Percentiles rank a stretch among this genome's conserved stretches.
Evolutionary conservation across 768 basidiomycete genomes (phyloP).

Genomic region (Suillus subluteus): DNA sequence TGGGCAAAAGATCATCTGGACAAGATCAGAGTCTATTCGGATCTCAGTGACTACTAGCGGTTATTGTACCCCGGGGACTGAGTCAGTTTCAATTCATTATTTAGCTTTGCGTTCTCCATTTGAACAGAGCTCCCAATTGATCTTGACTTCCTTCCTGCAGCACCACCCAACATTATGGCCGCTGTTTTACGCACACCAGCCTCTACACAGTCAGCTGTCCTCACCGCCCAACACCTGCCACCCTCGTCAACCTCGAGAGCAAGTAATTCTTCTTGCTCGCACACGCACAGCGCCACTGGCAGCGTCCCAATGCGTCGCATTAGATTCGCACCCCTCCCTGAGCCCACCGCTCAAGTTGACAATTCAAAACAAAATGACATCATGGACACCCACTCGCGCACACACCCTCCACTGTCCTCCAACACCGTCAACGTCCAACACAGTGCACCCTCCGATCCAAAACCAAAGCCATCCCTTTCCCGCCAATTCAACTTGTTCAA

Average conservation of each 20-base stretch:
- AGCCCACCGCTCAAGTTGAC: background rate
- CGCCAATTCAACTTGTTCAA: conserved; percentile 5
- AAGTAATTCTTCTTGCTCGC: background rate
- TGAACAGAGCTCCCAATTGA: background rate
- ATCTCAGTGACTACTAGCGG: background rate
- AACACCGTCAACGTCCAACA: background rate
- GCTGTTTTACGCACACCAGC: background rate
- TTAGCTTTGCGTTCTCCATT: background rate
- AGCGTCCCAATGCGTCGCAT: background rate
- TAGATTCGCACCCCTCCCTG: conserved; percentile 3
- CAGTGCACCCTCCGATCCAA: background rate
- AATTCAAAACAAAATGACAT: background rate
- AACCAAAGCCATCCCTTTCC: background rate
- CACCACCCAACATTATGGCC: background rate
- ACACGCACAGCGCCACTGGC: background rate
- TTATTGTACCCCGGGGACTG: background rate
- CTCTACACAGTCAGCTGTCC: background rate
- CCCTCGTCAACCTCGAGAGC: background rate
- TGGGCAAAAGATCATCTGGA: background rate
- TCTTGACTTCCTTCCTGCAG: background rate
- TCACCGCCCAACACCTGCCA: background rate
- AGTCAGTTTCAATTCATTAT: background rate
- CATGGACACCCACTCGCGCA: background rate
- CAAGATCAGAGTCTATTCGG: background rate
- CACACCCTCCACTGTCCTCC: background rate